Conservation (phyloP, 2,329 filamentous ascomycete genomes). For the Arthrobotrys musiformis region DNA sequence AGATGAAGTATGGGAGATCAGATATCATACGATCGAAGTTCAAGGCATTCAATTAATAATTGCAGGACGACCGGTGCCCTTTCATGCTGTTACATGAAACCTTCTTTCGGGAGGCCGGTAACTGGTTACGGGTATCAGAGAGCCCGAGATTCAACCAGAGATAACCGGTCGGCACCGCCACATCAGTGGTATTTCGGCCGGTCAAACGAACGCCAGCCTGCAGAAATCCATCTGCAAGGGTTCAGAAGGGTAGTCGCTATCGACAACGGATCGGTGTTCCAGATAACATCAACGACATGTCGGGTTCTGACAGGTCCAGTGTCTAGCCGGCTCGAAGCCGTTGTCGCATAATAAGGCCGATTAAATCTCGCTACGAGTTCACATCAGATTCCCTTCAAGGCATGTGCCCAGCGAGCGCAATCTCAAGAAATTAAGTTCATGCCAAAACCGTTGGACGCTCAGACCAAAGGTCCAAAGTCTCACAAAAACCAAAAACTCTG, state of each 20-base stretch:
- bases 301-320: conserved; percentile 28
- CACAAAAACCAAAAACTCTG: conserved; percentile 30
- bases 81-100: background rate
- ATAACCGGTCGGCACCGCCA: conserved; percentile 28
- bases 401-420: conserved; percentile 36
- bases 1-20: conserved; percentile 22
- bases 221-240: conserved; percentile 45
- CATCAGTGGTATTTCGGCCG: conserved; percentile 1
- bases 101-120: background rate
- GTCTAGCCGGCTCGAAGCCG: conserved; percentile 30
- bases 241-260: conserved; percentile 35
- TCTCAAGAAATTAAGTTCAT: conserved; percentile 47
- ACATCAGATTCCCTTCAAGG: conserved; percentile 28
- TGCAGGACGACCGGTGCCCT: background rate
- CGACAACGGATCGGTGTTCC: conserved; percentile 38
- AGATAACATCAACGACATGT: conserved; percentile 39
- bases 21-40: conserved; percentile 23
- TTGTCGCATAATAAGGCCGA: conserved; percentile 30
- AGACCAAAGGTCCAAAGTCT: conserved; percentile 37
- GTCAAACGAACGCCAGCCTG: conserved; percentile 21
- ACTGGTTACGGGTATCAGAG: background rate
- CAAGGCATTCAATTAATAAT: conserved; percentile 20
- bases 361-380: conserved; percentile 38
- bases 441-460: conserved; percentile 50
- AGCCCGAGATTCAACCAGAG: background rate